Conservation (phyloP, 257 asterid genomes). For the Primulina huaijiensis region DNA sequence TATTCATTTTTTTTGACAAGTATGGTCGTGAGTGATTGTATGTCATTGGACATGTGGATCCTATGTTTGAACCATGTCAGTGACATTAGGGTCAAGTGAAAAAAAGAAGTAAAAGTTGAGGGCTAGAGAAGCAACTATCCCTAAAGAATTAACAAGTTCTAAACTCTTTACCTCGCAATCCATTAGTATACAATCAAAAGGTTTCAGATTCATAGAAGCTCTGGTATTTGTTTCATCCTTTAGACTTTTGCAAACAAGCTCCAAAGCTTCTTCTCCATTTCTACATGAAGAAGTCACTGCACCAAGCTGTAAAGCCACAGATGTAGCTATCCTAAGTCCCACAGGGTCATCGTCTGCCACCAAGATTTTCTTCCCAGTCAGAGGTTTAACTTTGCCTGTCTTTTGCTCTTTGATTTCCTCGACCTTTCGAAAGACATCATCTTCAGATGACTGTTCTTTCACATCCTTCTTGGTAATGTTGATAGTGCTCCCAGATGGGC, state of each 20-base stretch:
- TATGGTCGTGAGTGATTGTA: no score
- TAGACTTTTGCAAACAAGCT: constrained; percentile 35
- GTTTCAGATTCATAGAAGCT: constrained; percentile 15
- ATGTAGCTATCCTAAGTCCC: constrained; percentile 36
- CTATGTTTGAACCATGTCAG: no score
- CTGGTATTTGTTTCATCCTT: constrained; percentile 8
- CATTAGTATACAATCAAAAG: constrained; percentile 71
- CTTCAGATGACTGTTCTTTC: constrained; percentile 2
- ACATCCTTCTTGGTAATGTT: neutral
- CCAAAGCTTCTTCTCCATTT: constrained; percentile 55
- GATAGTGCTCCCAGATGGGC: constrained; percentile 3
- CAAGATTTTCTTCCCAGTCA: constrained; percentile 54
- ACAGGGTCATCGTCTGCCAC: constrained; percentile 56
- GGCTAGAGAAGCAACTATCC: no score
- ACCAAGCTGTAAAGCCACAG: constrained; percentile 43
- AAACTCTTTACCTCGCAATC: constrained; percentile 62
- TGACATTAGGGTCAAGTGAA: no score
- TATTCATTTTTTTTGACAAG: no score
- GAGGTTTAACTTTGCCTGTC: constrained; percentile 22
- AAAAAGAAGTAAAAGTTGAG: no score
- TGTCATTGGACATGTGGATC: no score
- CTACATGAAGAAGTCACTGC: constrained; percentile 38
- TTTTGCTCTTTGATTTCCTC: constrained; percentile 24
- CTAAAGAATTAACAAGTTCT: neutral
- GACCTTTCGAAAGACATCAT: neutral